These are phyloP conservation scores for Picea mariana DNA, from an alignment of 83 land plant genomes.

Conservation along the genomic window DNA sequence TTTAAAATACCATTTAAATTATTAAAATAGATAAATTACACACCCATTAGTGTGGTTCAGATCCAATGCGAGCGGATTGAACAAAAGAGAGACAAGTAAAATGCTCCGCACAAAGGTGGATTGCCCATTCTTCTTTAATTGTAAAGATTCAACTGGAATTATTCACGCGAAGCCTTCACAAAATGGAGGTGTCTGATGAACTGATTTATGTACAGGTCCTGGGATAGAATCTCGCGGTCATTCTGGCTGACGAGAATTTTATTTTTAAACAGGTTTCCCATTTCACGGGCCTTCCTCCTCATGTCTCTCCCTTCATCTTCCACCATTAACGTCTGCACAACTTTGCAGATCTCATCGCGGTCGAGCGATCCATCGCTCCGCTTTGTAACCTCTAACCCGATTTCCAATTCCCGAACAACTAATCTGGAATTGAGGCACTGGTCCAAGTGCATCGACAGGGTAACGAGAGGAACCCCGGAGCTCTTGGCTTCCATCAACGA, in stretches of 20 bases:
- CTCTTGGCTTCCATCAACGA: constrained; percentile 53
- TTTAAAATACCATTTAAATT: too few species aligned
- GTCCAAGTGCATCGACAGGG: constrained; percentile 24
- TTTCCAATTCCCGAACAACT: constrained; percentile 17
- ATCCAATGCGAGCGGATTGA: too few species aligned
- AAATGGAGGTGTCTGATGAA: neutral
- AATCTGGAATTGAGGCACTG: constrained; percentile 17
- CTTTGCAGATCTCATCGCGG: constrained; percentile 33
- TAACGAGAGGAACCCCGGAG: constrained; percentile 16
- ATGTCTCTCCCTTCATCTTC: constrained; percentile 6
- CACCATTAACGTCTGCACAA: constrained; percentile 28
- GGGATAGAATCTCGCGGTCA: neutral
- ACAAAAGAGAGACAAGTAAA: too few species aligned
- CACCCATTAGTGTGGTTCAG: too few species aligned
- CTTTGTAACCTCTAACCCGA: too few species aligned
- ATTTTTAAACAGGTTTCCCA: constrained; percentile 9
- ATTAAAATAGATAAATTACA: too few species aligned
- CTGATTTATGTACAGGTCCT: neutral
- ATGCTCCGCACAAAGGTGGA: too few species aligned
- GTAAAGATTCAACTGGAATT: neutral
- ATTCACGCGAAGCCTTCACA: neutral
- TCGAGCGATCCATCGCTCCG: constrained; percentile 27
- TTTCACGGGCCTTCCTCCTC: constrained; percentile 25
- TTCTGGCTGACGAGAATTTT: neutral
- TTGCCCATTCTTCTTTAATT: too few species aligned